Evolutionary conservation across 495 filamentous ascomycete genomes (phyloP).

Genomic region (Penicillium verhagenii): DNA sequence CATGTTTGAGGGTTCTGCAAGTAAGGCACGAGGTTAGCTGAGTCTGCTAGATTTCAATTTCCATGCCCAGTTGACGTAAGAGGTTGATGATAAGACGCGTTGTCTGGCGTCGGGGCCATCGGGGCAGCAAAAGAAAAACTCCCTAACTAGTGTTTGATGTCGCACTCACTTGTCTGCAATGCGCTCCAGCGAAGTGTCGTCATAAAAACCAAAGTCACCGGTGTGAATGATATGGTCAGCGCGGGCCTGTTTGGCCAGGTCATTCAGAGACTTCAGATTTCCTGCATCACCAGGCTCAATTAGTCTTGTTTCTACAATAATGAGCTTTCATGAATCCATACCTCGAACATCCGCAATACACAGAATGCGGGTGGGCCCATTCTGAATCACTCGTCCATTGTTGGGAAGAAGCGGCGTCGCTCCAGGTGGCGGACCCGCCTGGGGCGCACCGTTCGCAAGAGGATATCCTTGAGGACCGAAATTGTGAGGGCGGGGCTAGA

Average conservation of each 20-base stretch:
- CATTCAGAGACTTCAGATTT: slow-evolving; percentile 92
- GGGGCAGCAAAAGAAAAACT: slow-evolving; percentile 3
- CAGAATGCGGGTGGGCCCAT: slow-evolving; percentile 78
- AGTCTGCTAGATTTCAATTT: slow-evolving; percentile 2
- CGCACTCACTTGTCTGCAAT: slow-evolving; percentile 94
- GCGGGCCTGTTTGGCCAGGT: slow-evolving; percentile 86
- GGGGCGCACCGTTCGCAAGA: slow-evolving; percentile 45
- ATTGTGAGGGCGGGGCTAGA: slow-evolving; percentile 48
- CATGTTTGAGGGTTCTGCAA: slow-evolving; percentile 89
- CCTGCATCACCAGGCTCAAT: slow-evolving; percentile 52
- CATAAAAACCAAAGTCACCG: slow-evolving; percentile 99
- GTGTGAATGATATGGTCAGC: slow-evolving; percentile 98
- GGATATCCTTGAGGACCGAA: slow-evolving; percentile 51
- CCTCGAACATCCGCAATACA: slow-evolving; percentile 98
- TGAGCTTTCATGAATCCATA: slow-evolving; percentile 37
- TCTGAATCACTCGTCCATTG: slow-evolving; percentile 77
- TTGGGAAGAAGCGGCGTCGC: slow-evolving; percentile 59
- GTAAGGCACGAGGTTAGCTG: slow-evolving; percentile 15
- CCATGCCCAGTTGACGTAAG: slow-evolving; percentile 3
- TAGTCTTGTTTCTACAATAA: slow-evolving; percentile 3
- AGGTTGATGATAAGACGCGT: too few relatives aligned
- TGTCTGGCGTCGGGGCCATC: slow-evolving; percentile 11
- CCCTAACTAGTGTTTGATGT: background rate
- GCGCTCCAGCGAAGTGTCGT: slow-evolving; percentile 89
- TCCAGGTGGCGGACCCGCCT: slow-evolving; percentile 48